Evolutionary conservation across 2,329 filamentous ascomycete species (phyloP).

Genomic region (Exserohilum rostratum): DNA sequence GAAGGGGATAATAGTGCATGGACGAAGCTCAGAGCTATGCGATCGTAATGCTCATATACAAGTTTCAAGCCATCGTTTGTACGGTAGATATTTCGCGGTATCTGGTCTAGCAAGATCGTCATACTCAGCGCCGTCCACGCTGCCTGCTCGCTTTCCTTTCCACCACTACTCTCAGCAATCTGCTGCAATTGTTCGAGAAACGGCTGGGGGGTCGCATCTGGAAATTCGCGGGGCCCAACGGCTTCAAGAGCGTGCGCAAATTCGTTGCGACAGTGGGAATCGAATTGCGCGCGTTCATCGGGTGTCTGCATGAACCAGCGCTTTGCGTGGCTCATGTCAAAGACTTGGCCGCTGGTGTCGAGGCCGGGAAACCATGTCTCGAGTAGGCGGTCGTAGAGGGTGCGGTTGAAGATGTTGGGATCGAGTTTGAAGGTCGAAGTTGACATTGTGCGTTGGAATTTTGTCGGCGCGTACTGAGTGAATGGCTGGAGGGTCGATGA

Average conservation of each 20-base stretch:
- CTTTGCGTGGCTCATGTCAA: slow-evolving; percentile 33
- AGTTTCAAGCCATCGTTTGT: slow-evolving; percentile 50
- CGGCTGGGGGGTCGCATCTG: slow-evolving; percentile 44
- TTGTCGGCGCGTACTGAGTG: not conserved
- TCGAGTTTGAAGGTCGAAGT: slow-evolving; percentile 42
- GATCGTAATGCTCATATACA: slow-evolving; percentile 64
- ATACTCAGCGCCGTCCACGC: slow-evolving; percentile 56
- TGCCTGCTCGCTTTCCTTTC: slow-evolving; percentile 23
- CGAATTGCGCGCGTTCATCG: slow-evolving; percentile 46
- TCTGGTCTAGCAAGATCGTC: slow-evolving; percentile 66
- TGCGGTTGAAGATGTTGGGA: slow-evolving; percentile 48
- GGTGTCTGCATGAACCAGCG: slow-evolving; percentile 48
- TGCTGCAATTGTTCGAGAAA: slow-evolving; percentile 45
- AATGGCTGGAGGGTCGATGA: not conserved
- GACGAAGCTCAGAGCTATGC: slow-evolving; percentile 57
- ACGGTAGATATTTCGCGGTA: slow-evolving; percentile 67
- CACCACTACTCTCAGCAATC: slow-evolving; percentile 9
- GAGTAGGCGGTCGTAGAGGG: slow-evolving; percentile 46
- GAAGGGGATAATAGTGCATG: slow-evolving; percentile 41
- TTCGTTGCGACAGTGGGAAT: slow-evolving; percentile 41
- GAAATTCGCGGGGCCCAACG: slow-evolving; percentile 44
- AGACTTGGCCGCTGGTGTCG: slow-evolving; percentile 28
- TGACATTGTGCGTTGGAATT: slow-evolving; percentile 33
- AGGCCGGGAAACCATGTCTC: slow-evolving; percentile 50
- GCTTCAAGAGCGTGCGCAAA: slow-evolving; percentile 47